Base-by-base conservation (phyloP, 2,329 filamentous ascomycete species). In the Septoria petroselini region DNA sequence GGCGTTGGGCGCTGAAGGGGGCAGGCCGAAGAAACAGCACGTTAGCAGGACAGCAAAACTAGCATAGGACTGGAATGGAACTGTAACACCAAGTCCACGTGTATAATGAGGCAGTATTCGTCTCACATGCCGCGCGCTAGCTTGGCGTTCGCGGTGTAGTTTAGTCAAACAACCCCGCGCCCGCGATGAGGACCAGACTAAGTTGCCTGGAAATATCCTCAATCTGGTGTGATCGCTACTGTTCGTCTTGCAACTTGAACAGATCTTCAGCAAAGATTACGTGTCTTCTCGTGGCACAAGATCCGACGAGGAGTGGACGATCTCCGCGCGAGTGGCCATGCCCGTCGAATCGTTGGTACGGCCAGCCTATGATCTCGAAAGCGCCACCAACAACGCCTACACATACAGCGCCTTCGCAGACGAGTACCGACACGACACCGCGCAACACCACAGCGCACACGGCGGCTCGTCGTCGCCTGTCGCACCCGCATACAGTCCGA, bases 401-500 rank as follows among this genome's bases (percentile, higher is more conserved):
- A 35, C 43, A 23, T 46, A 44, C 34, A 35, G 18, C 43, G 34
- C 43, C 19, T 46, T 34, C 15, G 15, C 34, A 14, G 33, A 14
- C 33, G 34, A 46, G 33, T 27, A 25, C 34, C 34, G 17, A 14
- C 18, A 38, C 23, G 31, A 39, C 34, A n/a, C 43, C 25, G 37
- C 43, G 17, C 43, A 39, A 17, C 17, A 14, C 11, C 21, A 23
- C 23, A 37, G 31, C 25, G n/a, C 21, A 17, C 43, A 47, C 43
- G 43, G 27, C 37, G 50, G 54, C 23, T 50, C 54, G 35, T 50
- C 52, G 9, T 58, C 55, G 45, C 58, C 58, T 17, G 45, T 53
- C 25, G 55, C 55, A n/a, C 65, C 65, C 7, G 60, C 52, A 18
- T 67, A 64, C 58, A 61, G 56, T 37, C 65, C 65, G 41, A 66